Percentiles rank a stretch among this genome's conserved stretches.
phyloP scores from a whole-genome alignment of 352 stramenopile species.

The Salisapilia sapeloensis region DNA sequence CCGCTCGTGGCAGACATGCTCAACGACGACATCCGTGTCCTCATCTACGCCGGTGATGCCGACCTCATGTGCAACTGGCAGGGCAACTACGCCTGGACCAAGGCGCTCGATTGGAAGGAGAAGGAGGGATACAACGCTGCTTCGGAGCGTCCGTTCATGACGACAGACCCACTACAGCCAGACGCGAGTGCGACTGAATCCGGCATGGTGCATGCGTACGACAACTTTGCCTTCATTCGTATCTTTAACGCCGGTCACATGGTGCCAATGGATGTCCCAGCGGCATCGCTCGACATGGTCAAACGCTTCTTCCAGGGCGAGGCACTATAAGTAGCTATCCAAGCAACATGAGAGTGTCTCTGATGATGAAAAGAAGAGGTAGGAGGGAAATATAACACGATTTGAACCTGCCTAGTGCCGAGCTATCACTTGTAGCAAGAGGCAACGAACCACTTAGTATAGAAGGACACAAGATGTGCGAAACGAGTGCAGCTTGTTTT shows the following conservation, averaged over 20 bases:
- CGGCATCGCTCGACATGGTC: conserved; percentile 64
- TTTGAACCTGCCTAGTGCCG: too few species aligned
- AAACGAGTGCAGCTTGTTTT: too few species aligned
- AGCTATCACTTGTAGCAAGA: too few species aligned
- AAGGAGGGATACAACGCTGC: conserved; percentile 60
- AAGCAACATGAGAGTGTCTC: too few species aligned
- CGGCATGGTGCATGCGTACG: conserved; percentile 11
- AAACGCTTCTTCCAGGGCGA: conserved; percentile 69
- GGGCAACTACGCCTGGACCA: conserved; percentile 88
- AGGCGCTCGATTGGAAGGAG: conserved; percentile 81
- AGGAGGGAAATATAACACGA: too few species aligned
- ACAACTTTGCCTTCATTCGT: conserved; percentile 20
- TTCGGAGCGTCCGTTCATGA: conserved; percentile 6
- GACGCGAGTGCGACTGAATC: conserved; percentile 6
- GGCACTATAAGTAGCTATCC: too few species aligned
- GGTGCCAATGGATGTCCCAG: conserved; percentile 37
- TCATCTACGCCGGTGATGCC: conserved; percentile 90
- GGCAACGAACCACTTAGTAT: too few species aligned
- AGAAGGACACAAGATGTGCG: too few species aligned
- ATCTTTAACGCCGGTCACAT: conserved; percentile 34
- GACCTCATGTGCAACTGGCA: conserved; percentile 94
- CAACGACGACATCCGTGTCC: conserved; percentile 19
- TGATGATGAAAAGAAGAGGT: too few species aligned
- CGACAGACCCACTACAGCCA: conserved; percentile 6
- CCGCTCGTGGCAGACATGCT: conserved; percentile 59